Conservation (phyloP, 1,284 basidiomycete species). For the Retiboletus flavoniger region DNA sequence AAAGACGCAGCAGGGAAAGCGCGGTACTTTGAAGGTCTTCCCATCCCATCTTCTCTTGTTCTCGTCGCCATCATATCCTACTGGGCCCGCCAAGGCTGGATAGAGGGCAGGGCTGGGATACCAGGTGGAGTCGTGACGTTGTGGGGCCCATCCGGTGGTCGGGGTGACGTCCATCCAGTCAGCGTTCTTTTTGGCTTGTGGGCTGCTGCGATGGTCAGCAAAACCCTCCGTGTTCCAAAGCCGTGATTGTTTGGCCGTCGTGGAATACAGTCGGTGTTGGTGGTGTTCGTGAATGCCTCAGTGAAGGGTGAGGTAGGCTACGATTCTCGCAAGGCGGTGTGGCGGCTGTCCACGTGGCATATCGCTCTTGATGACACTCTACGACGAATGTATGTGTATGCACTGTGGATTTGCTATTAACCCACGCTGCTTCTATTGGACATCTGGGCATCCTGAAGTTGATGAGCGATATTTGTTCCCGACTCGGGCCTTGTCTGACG, state of each 20-base stretch:
- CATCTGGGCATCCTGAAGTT: not conserved
- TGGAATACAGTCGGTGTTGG: not conserved
- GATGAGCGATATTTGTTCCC: too few species aligned
- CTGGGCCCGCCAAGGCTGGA: slow-evolving; percentile 83
- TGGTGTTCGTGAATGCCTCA: not conserved
- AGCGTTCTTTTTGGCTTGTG: slow-evolving; percentile 74
- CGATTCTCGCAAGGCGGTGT: not conserved
- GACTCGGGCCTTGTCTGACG: too few species aligned
- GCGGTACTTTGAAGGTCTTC: slow-evolving; percentile 96
- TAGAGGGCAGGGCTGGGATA: slow-evolving; percentile 71
- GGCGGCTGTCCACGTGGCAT: slow-evolving; percentile 1
- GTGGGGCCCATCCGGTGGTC: slow-evolving; percentile 70
- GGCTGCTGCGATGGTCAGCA: slow-evolving; percentile 95
- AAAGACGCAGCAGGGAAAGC: slow-evolving; percentile 87
- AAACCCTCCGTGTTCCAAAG: slow-evolving; percentile 87
- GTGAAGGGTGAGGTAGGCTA: slow-evolving; percentile 5
- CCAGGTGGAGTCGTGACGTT: slow-evolving; percentile 73
- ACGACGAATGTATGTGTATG: slow-evolving; percentile 19
- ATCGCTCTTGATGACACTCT: slow-evolving; percentile 10
- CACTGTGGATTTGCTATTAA: slow-evolving; percentile 7
- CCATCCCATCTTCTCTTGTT: slow-evolving; percentile 88
- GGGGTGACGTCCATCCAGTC: slow-evolving; percentile 78
- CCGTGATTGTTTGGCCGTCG: slow-evolving; percentile 36
- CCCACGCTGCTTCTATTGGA: not conserved
- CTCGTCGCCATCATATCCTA: slow-evolving; percentile 82